Evolutionary conservation across 2,329 filamentous ascomycete species (phyloP).

Genomic region (Cercospora nicotianae): DNA sequence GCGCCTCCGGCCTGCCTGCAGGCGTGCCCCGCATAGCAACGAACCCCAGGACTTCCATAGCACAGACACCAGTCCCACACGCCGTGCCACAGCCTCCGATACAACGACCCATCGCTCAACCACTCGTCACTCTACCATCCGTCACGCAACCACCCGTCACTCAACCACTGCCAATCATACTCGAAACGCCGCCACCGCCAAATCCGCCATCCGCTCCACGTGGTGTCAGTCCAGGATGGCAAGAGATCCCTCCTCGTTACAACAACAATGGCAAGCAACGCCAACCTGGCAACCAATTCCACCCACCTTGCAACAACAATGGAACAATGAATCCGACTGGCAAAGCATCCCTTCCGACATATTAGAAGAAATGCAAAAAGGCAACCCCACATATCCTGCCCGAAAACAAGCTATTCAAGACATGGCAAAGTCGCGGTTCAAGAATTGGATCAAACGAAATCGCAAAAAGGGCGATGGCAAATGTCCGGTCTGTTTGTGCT

Average conservation of each 20-base stretch:
- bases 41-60: too few relatives aligned
- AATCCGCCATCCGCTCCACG: not conserved
- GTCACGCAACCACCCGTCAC: too few relatives aligned
- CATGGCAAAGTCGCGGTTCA: conserved; percentile 2
- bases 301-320: not conserved
- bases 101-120: too few relatives aligned
- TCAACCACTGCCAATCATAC: not conserved
- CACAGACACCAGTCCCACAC: too few relatives aligned
- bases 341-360: not conserved
- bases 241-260: not conserved
- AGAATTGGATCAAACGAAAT: not conserved
- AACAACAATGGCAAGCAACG: not conserved
- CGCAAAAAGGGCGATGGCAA: not conserved
- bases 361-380: conserved; percentile 5
- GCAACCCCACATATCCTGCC: not conserved
- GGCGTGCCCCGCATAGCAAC: not conserved
- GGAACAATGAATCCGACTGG: not conserved
- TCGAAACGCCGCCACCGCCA: not conserved
- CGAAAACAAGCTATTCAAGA: not conserved
- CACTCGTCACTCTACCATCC: too few relatives aligned
- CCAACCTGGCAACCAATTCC: not conserved
- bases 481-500: conserved; percentile 6
- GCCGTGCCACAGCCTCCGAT: too few relatives aligned
- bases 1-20: not conserved
- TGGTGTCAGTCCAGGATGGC: not conserved